phyloP scores from a whole-genome alignment of 208 protist species.

The Trypanosoma lewisi region DNA sequence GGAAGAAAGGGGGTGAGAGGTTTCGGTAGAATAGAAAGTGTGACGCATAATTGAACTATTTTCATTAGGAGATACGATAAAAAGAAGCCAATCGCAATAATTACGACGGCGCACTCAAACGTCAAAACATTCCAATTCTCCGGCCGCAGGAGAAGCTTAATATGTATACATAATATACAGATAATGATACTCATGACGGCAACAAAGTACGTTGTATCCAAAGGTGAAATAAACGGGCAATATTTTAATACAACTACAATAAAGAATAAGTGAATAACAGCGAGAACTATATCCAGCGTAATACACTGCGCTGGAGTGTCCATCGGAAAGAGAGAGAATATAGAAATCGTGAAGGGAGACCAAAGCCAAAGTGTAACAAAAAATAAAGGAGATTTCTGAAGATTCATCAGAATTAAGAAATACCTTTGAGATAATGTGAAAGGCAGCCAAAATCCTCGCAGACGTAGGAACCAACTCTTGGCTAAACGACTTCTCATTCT shows the following conservation, averaged over 20 bases:
- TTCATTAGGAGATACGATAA: neutral
- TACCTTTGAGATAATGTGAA: neutral
- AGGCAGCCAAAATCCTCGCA: conserved; percentile 13
- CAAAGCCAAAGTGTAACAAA: conserved; percentile 15
- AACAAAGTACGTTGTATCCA: conserved; percentile 13
- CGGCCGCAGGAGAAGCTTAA: conserved; percentile 4
- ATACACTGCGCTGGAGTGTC: neutral
- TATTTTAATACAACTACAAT: neutral
- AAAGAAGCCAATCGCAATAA: conserved; percentile 1
- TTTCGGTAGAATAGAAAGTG: no score
- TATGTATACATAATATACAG: neutral
- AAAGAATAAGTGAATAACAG: conserved; percentile 6
- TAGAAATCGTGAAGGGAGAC: neutral
- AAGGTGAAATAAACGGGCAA: conserved; percentile 6
- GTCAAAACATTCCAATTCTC: neutral
- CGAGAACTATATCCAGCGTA: neutral
- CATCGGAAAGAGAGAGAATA: conserved; percentile 3
- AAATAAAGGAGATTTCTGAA: neutral
- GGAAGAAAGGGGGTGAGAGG: no score
- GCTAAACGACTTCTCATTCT: no score
- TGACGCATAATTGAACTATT: no score
- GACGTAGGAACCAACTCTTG: conserved; percentile 1
- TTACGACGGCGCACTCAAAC: neutral
- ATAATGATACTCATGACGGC: neutral
- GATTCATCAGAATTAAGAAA: conserved; percentile 4